Conservation (phyloP, 2,329 filamentous ascomycete genomes). For the Colletotrichum sp. region DNA sequence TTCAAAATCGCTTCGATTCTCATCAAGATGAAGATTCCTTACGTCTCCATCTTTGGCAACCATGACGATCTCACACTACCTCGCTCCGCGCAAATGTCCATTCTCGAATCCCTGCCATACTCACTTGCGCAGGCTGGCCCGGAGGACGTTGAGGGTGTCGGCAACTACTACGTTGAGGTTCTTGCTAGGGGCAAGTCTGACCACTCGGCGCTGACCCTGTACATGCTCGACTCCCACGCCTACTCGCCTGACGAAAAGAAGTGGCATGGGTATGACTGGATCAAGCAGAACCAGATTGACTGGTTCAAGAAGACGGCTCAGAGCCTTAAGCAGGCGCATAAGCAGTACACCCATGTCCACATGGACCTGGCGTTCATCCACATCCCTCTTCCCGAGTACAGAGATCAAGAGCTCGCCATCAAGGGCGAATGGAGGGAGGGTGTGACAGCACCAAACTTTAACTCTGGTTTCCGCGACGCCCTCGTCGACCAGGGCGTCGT, state of each 20-base stretch:
- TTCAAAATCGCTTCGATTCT: slow-evolving; percentile 91
- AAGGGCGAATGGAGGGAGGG: slow-evolving; percentile 81
- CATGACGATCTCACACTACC: slow-evolving; percentile 90
- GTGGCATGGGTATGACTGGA: slow-evolving; percentile 95
- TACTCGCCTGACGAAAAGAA: slow-evolving; percentile 90
- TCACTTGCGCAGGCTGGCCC: slow-evolving; percentile 88
- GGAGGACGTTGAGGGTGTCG: slow-evolving; percentile 83
- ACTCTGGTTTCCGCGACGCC: slow-evolving; percentile 91
- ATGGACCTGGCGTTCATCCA: slow-evolving; percentile 98
- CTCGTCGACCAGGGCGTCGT: slow-evolving; percentile 85
- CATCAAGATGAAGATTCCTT: slow-evolving; percentile 87
- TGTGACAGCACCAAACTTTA: slow-evolving; percentile 87
- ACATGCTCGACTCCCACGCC: slow-evolving; percentile 90
- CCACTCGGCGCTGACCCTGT: slow-evolving; percentile 93
- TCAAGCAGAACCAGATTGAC: slow-evolving; percentile 90
- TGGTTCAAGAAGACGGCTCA: slow-evolving; percentile 89
- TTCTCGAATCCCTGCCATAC: slow-evolving; percentile 87
- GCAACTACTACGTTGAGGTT: slow-evolving; percentile 94
- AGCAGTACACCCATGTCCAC: slow-evolving; percentile 87
- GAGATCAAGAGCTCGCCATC: slow-evolving; percentile 59
- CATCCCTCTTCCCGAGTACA: slow-evolving; percentile 92
- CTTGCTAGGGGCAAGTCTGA: slow-evolving; percentile 78
- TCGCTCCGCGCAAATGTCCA: slow-evolving; percentile 77
- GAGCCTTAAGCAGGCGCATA: slow-evolving; percentile 76
- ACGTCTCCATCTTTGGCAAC: slow-evolving; percentile 94